Conservation (phyloP, 345 rosid species). For the Laguncularia racemosa region DNA sequence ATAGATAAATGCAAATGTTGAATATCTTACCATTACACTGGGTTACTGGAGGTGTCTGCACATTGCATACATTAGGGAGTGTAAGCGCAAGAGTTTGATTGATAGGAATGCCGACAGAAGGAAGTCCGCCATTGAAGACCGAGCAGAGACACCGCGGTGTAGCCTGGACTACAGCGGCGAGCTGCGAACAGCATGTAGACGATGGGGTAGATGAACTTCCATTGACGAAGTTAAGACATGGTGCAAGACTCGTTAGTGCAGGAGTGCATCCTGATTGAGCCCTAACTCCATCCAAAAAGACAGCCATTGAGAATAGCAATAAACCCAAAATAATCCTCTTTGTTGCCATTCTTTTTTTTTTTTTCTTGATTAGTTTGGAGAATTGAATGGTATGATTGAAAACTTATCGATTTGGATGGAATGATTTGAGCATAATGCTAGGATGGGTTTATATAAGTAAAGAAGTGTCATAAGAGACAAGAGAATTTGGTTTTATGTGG, state of each 20-base stretch:
- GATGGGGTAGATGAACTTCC: slow-evolving; percentile 15
- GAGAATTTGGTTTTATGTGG: no score
- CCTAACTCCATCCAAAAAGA: slow-evolving; percentile 9
- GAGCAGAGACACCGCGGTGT: slow-evolving; percentile 17
- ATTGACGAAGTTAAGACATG: slow-evolving; percentile 8
- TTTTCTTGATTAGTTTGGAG: no score
- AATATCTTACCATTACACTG: slow-evolving; percentile 18
- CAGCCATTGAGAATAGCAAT: slow-evolving; percentile 21
- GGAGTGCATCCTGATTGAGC: slow-evolving; percentile 14
- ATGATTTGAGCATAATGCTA: no score
- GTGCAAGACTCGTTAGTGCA: slow-evolving; percentile 3
- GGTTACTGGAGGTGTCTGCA: slow-evolving; percentile 12
- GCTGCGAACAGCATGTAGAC: slow-evolving; percentile 13
- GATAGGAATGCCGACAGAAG: slow-evolving; percentile 6
- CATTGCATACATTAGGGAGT: slow-evolving; percentile 16
- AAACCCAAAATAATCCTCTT: slow-evolving; percentile 13
- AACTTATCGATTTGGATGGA: no score
- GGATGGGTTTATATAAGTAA: no score
- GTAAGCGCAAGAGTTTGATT: slow-evolving; percentile 14
- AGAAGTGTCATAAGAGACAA: no score
- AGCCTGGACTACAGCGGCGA: slow-evolving; percentile 12
- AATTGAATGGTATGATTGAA: no score
- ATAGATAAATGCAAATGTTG: slow-evolving; percentile 9
- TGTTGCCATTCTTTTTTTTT: slow-evolving; percentile 22
- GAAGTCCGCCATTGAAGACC: slow-evolving; percentile 5